Conservation (phyloP, 2,329 filamentous ascomycete species). For the Calonectria crousiana region DNA sequence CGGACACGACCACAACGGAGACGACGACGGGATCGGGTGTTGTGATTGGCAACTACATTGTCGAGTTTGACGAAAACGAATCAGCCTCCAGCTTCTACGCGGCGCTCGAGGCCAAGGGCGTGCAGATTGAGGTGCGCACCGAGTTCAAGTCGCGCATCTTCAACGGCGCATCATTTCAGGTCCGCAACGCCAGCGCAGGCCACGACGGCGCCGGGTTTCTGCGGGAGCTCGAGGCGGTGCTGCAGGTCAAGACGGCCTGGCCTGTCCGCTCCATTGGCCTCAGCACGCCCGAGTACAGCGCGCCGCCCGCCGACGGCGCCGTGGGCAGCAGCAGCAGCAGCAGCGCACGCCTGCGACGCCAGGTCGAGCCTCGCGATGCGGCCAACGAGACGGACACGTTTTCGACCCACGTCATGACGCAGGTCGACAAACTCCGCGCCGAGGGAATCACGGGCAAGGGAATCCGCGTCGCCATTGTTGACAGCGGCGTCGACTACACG, state of each 20-base stretch:
- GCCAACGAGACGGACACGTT: not conserved
- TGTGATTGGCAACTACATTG: slow-evolving; percentile 13
- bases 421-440: slow-evolving; percentile 62
- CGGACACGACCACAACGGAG: not conserved
- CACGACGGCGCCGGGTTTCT: not conserved
- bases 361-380: not conserved
- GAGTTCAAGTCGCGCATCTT: slow-evolving; percentile 10
- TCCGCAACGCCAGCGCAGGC: not conserved
- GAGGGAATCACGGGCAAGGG: slow-evolving; percentile 60
- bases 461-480: slow-evolving; percentile 62
- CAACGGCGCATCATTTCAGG: slow-evolving; percentile 9
- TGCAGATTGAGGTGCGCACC: not conserved
- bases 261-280: not conserved
- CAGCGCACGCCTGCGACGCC: not conserved
- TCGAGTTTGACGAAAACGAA: slow-evolving; percentile 7
- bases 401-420: slow-evolving; percentile 59
- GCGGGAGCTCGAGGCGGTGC: not conserved
- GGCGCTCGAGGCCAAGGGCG: not conserved
- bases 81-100: not conserved
- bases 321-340: not conserved
- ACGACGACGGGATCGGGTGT: not conserved
- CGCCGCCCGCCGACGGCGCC: not conserved
- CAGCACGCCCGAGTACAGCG: slow-evolving; percentile 1
- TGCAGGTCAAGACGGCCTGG: not conserved
- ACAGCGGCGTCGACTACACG: slow-evolving; percentile 69